Evolutionary conservation across 306 rosid genomes (phyloP).

Genomic region (Morella rubra): DNA sequence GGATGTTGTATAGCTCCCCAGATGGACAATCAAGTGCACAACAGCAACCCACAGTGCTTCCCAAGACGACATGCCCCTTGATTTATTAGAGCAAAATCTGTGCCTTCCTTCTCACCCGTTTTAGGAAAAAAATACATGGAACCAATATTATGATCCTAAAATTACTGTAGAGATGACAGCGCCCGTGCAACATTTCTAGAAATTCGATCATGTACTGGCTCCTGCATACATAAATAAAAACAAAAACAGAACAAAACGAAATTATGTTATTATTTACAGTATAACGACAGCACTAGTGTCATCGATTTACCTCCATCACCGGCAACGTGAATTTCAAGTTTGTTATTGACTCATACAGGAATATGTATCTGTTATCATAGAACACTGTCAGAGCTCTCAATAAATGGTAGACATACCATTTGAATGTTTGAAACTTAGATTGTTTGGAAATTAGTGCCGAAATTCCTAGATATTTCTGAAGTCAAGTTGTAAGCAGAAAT

Average conservation of each 20-base stretch:
- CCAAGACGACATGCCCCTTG: background rate
- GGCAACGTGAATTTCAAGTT: conserved; percentile 67
- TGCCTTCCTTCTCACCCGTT: background rate
- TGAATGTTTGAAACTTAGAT: conserved; percentile 5
- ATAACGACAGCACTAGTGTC: background rate
- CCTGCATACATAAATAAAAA: conserved; percentile 35
- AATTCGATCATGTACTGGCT: conserved; percentile 76
- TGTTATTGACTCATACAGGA: conserved; percentile 87
- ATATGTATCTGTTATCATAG: conserved; percentile 67
- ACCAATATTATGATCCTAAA: conserved; percentile 11
- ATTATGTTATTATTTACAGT: background rate
- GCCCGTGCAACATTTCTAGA: conserved; percentile 76
- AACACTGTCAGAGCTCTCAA: conserved; percentile 7
- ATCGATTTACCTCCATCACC: conserved; percentile 48
- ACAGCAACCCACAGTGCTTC: conserved; percentile 1
- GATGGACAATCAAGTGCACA: background rate
- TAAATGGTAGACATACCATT: background rate
- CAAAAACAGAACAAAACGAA: conserved; percentile 2
- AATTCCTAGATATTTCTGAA: background rate
- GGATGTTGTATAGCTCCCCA: background rate
- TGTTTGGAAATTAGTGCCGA: too few relatives aligned
- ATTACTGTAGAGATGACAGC: conserved; percentile 50
- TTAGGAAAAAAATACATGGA: background rate
- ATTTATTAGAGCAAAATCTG: background rate
- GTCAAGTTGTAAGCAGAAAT: too few relatives aligned